These are phyloP conservation scores for Zygosaccharomyces siamensis DNA, from an alignment of 805 yeast genomes.

Conservation along the genomic window DNA sequence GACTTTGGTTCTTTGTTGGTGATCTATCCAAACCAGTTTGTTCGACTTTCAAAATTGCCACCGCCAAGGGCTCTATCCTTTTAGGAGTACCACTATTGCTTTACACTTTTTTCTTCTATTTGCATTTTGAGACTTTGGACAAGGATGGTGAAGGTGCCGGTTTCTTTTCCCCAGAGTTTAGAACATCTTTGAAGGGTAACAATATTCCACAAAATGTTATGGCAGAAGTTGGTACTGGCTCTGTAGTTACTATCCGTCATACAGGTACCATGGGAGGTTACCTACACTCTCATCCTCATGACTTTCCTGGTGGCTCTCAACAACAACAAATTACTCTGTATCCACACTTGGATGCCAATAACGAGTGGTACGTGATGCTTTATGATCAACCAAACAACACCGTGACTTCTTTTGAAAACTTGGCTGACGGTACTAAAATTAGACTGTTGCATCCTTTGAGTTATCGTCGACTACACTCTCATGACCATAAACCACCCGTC, in stretches of 20 bases:
- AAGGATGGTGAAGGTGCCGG: constrained; percentile 69
- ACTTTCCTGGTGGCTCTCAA: constrained; percentile 72
- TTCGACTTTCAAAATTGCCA: constrained; percentile 44
- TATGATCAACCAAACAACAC: constrained; percentile 52
- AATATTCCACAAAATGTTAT: constrained; percentile 52
- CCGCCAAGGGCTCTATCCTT: constrained; percentile 48
- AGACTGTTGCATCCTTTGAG: constrained; percentile 58
- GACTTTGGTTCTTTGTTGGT: constrained; percentile 68
- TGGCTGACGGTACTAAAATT: constrained; percentile 64
- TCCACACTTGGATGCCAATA: constrained; percentile 72
- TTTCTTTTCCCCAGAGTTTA: constrained; percentile 68
- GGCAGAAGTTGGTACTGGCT: constrained; percentile 71
- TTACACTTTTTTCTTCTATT: constrained; percentile 53
- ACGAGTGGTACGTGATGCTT: constrained; percentile 66
- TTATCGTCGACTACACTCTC: constrained; percentile 70
- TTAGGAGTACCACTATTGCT: constrained; percentile 55
- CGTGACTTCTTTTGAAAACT: constrained; percentile 54
- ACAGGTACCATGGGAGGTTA: constrained; percentile 71
- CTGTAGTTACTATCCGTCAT: constrained; percentile 63
- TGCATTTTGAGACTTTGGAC: constrained; percentile 56
- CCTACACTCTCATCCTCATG: constrained; percentile 71
- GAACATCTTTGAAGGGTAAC: constrained; percentile 57
- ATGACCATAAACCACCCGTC: constrained; percentile 77
- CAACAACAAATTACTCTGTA: constrained; percentile 81
- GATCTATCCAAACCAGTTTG: constrained; percentile 51